Base-by-base conservation (phyloP, 768 basidiomycete genomes). In the Cystoderma amianthinum region DNA sequence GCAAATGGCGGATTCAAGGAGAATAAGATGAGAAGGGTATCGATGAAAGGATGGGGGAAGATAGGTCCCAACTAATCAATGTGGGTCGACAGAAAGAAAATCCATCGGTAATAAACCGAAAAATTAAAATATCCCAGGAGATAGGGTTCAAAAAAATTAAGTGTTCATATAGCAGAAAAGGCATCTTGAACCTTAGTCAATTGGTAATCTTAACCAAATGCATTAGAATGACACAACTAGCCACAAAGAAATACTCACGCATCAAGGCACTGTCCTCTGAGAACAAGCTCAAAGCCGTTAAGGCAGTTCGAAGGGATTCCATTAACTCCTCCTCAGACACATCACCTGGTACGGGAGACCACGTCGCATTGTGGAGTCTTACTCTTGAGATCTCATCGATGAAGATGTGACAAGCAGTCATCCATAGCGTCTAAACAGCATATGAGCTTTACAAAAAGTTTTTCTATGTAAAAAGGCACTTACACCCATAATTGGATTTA, bases 401-500 rank as follows among this genome's bases (percentile, higher is more conserved):
- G 50, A 74, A 66, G 22, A 73, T 63, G 35, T 65, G 59, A 48
- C 68, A 71, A 23, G 72, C 69, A 33, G 58, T 61, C 56, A 64
- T 62, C 70, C 71, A 74, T 6, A 74, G 52, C 3, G 67, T 69
- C 71, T 73, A 46, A 39, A 46, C n/a, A n/a, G n/a, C n/a, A n/a
- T n/a, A n/a, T n/a, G n/a, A n/a, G n/a, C n/a, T n/a, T n/a, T n/a
- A n/a, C n/a, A n/a, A n/a, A n/a, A n/a, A n/a, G n/a, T n/a, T n/a
- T n/a, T n/a, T n/a, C n/a, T n/a, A n/a, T n/a, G n/a, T n/a, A n/a
- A 28, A 21, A 34, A 48, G 42, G 16, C 20, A 65, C 72, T 56
- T 55, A 76, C 74, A n/a, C 68, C 71, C 65, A 74, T 67, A 18
- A 76, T 69, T 11, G 74, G 70, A 51, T 69, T 73, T 19, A 73